Conservation (phyloP, 2,329 filamentous ascomycete genomes). For the Ceratocystis lukuohia region DNA sequence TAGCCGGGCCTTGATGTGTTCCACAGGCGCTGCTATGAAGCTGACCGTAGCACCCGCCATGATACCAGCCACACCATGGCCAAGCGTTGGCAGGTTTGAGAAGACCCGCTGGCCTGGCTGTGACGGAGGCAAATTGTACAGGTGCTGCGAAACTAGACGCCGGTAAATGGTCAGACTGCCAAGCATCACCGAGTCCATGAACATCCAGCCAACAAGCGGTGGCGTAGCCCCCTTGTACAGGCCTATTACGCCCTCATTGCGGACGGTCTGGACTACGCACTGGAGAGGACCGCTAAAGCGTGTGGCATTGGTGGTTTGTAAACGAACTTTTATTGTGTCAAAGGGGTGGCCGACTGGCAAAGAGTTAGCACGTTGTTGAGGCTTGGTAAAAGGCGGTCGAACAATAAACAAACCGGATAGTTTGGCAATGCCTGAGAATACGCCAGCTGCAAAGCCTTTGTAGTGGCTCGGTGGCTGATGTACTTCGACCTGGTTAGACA, state of each 20-base stretch:
- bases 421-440: slow-evolving; percentile 89
- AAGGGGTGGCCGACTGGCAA: slow-evolving; percentile 56
- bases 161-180: slow-evolving; percentile 86
- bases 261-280: slow-evolving; percentile 70
- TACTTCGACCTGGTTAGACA: slow-evolving; percentile 6
- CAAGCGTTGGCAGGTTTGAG: slow-evolving; percentile 50
- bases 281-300: slow-evolving; percentile 80
- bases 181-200: slow-evolving; percentile 87
- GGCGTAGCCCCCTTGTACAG: slow-evolving; percentile 92
- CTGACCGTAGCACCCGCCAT: slow-evolving; percentile 80
- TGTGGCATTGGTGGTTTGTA: slow-evolving; percentile 67
- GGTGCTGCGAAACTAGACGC: slow-evolving; percentile 62
- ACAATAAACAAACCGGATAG: slow-evolving; percentile 48
- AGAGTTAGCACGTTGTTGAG: slow-evolving; percentile 9
- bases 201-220: slow-evolving; percentile 93
- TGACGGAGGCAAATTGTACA: slow-evolving; percentile 41
- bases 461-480: slow-evolving; percentile 45
- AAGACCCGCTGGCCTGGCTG: slow-evolving; percentile 15
- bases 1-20: slow-evolving; percentile 86
- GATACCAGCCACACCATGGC: slow-evolving; percentile 78
- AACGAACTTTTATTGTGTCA: slow-evolving; percentile 90
- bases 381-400: slow-evolving; percentile 18
- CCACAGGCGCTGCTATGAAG: slow-evolving; percentile 84
- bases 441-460: slow-evolving; percentile 93
- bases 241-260: slow-evolving; percentile 70